A percentile compares a stretch with the other conserved stretches of the same genome.
phyloP scores from a whole-genome alignment of 345 rosid genomes.

The Eucalyptus melliodora region DNA sequence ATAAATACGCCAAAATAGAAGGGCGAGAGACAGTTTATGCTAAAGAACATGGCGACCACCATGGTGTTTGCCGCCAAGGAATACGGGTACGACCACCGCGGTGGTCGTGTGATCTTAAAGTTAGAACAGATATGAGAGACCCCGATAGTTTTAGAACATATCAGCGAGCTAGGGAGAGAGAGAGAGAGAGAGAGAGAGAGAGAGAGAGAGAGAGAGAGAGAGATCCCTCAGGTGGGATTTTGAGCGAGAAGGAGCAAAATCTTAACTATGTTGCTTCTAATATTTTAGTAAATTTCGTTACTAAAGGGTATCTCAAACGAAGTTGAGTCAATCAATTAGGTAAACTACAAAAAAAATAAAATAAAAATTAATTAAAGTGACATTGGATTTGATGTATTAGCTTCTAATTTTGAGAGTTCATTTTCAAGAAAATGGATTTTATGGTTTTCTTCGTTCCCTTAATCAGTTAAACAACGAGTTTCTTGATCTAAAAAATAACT shows the following conservation, averaged over 20 bases:
- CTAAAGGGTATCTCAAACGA: background rate
- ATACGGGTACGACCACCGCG: background rate
- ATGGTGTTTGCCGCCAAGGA: background rate
- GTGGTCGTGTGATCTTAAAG: background rate
- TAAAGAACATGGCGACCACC: background rate
- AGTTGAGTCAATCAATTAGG: background rate
- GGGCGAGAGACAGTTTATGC: background rate
- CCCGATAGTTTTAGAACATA: background rate
- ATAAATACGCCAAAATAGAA: background rate
- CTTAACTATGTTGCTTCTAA: background rate
- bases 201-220: background rate
- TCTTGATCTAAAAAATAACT: background rate
- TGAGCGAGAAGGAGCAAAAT: background rate
- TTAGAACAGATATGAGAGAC: background rate
- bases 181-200: background rate
- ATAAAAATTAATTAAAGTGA: background rate
- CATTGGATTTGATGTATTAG: background rate
- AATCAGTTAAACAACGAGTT: background rate
- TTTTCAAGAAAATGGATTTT: background rate
- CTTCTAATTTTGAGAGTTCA: background rate
- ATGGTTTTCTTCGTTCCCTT: background rate
- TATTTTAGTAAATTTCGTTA: background rate
- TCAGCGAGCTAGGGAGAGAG: background rate
- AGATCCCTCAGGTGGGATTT: background rate
- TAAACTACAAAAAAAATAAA: background rate